phyloP scores from a whole-genome alignment of 192 early-diverging fungal species.

The Coemansia sp. region DNA sequence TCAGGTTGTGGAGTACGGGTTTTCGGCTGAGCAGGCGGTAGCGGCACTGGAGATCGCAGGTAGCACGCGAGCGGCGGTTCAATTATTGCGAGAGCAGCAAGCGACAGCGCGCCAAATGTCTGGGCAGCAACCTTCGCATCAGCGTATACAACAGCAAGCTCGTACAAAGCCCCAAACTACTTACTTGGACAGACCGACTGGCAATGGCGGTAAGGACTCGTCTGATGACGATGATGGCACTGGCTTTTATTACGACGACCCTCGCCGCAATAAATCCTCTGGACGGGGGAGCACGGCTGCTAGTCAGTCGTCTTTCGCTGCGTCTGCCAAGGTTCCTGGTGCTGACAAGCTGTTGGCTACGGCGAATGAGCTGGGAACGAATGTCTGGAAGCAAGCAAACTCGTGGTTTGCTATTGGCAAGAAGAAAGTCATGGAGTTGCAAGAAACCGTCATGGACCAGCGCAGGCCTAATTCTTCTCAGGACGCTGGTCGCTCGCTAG shows the following conservation, averaged over 20 bases:
- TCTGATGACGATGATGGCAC: slow-evolving; percentile 29
- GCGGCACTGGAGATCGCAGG: slow-evolving; percentile 72
- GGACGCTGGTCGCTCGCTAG: neutral
- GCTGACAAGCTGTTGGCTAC: slow-evolving; percentile 48
- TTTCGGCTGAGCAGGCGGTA: slow-evolving; percentile 66
- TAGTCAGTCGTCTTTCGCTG: slow-evolving; percentile 3
- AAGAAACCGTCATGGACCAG: slow-evolving; percentile 50
- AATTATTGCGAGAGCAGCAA: slow-evolving; percentile 46
- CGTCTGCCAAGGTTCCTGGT: slow-evolving; percentile 11
- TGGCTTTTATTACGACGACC: slow-evolving; percentile 20
- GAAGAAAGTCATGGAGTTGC: slow-evolving; percentile 55
- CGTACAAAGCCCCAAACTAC: neutral
- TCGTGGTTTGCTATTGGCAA: slow-evolving; percentile 60
- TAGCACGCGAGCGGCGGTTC: slow-evolving; percentile 64
- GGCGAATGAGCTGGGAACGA: slow-evolving; percentile 54
- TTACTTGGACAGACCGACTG: slow-evolving; percentile 19
- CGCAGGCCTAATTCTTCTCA: slow-evolving; percentile 7
- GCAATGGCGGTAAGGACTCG: neutral
- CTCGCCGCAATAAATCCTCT: slow-evolving; percentile 5
- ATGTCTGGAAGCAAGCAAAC: slow-evolving; percentile 57
- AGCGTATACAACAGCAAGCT: neutral
- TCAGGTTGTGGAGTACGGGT: slow-evolving; percentile 82
- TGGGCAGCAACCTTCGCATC: slow-evolving; percentile 2
- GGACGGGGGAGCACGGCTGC: slow-evolving; percentile 1
- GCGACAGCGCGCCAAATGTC: slow-evolving; percentile 20